phyloP scores from a whole-genome alignment of 306 rosid species.

The Mimosa pudica region DNA sequence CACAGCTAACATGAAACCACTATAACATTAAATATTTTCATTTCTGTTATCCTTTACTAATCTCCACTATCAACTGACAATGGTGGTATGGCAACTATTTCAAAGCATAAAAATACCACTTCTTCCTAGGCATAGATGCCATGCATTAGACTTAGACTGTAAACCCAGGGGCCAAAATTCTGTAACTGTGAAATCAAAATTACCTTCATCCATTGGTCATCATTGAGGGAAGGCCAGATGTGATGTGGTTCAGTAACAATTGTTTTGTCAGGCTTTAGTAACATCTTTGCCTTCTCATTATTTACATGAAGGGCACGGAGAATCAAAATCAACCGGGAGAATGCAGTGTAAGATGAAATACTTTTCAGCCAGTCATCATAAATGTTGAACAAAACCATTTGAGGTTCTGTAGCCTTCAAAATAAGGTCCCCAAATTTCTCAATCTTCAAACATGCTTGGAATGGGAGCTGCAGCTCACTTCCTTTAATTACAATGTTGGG shows the following conservation, averaged over 20 bases:
- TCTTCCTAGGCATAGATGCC: not conserved
- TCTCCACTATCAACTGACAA: not conserved
- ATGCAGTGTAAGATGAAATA: conserved; percentile 96
- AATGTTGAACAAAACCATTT: conserved; percentile 98
- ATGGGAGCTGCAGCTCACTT: conserved; percentile 98
- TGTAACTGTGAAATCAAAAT: not conserved
- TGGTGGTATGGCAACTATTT: not conserved
- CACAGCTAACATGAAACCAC: not conserved
- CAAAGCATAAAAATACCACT: not conserved
- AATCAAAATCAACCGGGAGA: conserved; percentile 92
- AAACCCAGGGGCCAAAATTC: not conserved
- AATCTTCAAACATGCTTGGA: conserved; percentile 97
- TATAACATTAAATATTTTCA: not conserved
- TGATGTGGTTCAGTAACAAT: conserved; percentile 95
- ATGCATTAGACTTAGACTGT: no score
- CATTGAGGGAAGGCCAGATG: conserved; percentile 97
- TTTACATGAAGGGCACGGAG: conserved; percentile 96
- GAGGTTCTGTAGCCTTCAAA: conserved; percentile 98
- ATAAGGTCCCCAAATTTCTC: conserved; percentile 99
- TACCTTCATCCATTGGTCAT: conserved; percentile 99
- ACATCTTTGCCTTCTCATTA: conserved; percentile 98
- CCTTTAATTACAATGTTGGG: conserved; percentile 98
- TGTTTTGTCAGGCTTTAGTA: conserved; percentile 94
- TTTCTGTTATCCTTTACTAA: not conserved
- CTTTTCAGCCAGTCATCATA: conserved; percentile 99